phyloP scores from a whole-genome alignment of 2,329 filamentous ascomycete genomes.

The Fusarium begoniae region DNA sequence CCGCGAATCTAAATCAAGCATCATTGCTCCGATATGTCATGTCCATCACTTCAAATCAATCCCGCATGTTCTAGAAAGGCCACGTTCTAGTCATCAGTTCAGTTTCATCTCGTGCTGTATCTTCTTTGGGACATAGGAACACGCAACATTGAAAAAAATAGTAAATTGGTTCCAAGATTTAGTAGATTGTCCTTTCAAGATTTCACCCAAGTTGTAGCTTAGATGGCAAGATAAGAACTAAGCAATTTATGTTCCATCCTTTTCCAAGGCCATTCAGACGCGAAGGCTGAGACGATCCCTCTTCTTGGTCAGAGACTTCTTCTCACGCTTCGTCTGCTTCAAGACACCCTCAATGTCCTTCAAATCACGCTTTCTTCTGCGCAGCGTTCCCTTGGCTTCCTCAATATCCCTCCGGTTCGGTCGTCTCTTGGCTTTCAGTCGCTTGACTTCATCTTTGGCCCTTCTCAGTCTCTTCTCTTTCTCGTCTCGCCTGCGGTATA shows the following conservation, averaged over 20 bases:
- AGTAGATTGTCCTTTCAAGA: fast-evolving
- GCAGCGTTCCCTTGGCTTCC: fast-evolving
- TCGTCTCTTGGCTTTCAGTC: too few relatives aligned
- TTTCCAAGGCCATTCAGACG: neutral
- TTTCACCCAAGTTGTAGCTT: fast-evolving
- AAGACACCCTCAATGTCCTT: too few relatives aligned
- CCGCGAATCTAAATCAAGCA: neutral
- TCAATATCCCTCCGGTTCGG: neutral
- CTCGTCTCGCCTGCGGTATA: neutral
- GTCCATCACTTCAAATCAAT: fast-evolving
- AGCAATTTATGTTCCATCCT: fast-evolving
- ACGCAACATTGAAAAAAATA: neutral
- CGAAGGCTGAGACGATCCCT: neutral
- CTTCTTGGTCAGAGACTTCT: neutral
- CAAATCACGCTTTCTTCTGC: neutral
- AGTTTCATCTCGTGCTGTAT: fast-evolving
- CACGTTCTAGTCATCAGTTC: too few relatives aligned
- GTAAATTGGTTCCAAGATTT: neutral
- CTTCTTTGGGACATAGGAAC: neutral
- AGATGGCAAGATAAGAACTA: too few relatives aligned
- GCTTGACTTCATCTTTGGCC: neutral
- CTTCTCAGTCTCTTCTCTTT: neutral
- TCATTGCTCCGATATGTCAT: neutral
- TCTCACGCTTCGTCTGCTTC: neutral
- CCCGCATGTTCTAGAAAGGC: fast-evolving